Evolutionary conservation across 2,329 filamentous ascomycete species (phyloP).

Genomic region (Pestalotiopsis sp.): DNA sequence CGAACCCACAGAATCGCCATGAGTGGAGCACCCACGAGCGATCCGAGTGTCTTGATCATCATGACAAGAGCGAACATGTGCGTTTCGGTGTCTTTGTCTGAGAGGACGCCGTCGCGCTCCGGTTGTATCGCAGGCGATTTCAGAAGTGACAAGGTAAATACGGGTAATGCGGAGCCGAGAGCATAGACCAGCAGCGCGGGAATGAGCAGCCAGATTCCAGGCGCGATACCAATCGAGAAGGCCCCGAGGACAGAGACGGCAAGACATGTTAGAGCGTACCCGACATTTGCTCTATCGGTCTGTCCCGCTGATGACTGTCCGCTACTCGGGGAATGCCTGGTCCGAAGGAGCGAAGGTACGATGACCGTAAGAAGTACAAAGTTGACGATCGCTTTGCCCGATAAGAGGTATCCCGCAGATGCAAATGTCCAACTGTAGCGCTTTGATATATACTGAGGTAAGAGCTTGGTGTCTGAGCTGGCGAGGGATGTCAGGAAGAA

Average conservation of each 20-base stretch:
- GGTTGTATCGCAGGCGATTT: constrained; percentile 43
- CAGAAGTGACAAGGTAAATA: constrained; percentile 51
- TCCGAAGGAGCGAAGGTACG: constrained; percentile 39
- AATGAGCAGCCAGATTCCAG: constrained; percentile 40
- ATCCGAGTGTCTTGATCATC: constrained; percentile 50
- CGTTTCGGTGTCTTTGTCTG: constrained; percentile 32
- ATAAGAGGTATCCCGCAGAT: constrained; percentile 48
- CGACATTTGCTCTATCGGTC: constrained; percentile 32
- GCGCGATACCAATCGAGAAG: constrained; percentile 41
- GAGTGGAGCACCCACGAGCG: constrained; percentile 46
- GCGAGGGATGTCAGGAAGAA: constrained; percentile 51
- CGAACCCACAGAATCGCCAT: constrained; percentile 50
- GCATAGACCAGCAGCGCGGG: constrained; percentile 48
- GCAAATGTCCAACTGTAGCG: constrained; percentile 49
- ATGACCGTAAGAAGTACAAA: constrained; percentile 44
- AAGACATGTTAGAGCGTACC: constrained; percentile 38
- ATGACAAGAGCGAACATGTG: constrained; percentile 54
- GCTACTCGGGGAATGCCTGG: constrained; percentile 17
- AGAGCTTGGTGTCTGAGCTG: constrained; percentile 52
- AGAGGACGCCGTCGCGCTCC: constrained; percentile 16
- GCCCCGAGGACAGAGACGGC: constrained; percentile 43
- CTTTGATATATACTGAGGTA: constrained; percentile 52
- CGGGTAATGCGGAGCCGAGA: constrained; percentile 48
- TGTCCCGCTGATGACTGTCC: constrained; percentile 17
- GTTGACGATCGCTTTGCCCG: constrained; percentile 49